phyloP scores from a whole-genome alignment of 83 land plant species.

The Diphasiastrum complanatum region DNA sequence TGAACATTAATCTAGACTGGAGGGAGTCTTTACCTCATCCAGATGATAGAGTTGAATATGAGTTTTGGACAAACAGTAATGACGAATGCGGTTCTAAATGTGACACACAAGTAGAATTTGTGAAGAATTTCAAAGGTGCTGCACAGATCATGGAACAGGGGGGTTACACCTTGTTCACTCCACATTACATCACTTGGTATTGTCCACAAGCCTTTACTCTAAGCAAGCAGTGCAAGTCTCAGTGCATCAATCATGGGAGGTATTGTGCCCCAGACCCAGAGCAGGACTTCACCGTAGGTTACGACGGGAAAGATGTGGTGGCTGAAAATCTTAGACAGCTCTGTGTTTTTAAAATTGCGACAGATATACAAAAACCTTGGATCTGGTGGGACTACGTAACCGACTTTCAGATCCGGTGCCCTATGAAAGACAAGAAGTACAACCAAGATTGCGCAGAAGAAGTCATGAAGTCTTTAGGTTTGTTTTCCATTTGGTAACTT shows the following conservation, averaged over 20 bases:
- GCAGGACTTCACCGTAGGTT: slow-evolving; percentile 53
- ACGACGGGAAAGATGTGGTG: slow-evolving; percentile 66
- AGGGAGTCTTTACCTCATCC: slow-evolving; percentile 62
- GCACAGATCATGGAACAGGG: slow-evolving; percentile 51
- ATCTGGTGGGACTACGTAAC: slow-evolving; percentile 67
- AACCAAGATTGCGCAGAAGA: slow-evolving; percentile 56
- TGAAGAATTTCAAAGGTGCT: slow-evolving; percentile 49
- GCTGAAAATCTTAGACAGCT: slow-evolving; percentile 46
- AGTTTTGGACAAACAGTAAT: slow-evolving; percentile 61
- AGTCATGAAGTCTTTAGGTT: slow-evolving; percentile 52
- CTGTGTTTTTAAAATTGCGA: slow-evolving; percentile 49
- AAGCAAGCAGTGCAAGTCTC: slow-evolving; percentile 49
- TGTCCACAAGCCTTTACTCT: slow-evolving; percentile 42
- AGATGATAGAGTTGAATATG: slow-evolving; percentile 57
- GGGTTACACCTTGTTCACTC: slow-evolving; percentile 48
- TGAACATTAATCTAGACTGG: slow-evolving; percentile 57
- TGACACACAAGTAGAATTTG: slow-evolving; percentile 42
- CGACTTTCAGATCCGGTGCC: slow-evolving; percentile 53
- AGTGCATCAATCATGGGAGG: slow-evolving; percentile 52
- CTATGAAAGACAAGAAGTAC: slow-evolving; percentile 56
- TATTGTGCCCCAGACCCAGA: slow-evolving; percentile 71
- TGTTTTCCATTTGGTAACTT: too few relatives aligned
- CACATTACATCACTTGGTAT: slow-evolving; percentile 61
- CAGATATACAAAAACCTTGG: slow-evolving; percentile 44
- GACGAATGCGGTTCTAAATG: slow-evolving; percentile 66